Evolutionary conservation across 2,329 filamentous ascomycete genomes (phyloP), one percentile per base, ranked within the genome.

Genomic region (Leptographium galeiforme): DNA sequence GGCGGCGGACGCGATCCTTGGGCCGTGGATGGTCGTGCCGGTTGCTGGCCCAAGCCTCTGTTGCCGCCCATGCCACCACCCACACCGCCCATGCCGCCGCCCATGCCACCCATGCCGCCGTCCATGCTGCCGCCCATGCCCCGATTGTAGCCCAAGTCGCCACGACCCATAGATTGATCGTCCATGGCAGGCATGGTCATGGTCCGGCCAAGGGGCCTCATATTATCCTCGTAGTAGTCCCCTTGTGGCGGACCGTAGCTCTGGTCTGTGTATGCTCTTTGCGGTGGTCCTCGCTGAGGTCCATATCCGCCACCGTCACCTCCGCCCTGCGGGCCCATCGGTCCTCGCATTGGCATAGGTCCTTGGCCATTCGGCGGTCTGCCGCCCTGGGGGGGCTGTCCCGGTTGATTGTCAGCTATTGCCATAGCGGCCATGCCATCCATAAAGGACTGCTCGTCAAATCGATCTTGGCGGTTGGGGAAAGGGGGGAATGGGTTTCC

Each of bases 151-250:
- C 71, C 73, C 7, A 53, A 57, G 32, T 57, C 50, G 48, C 68
- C 71, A 58, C 71, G 25, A 25, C 3, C 25, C 25, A 25, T 25
- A 5, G 25, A 25, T 25, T 25, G 25, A 18, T 66, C 64, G 12
- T 74, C 70, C 53, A 76, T 72, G 4, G 70, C 64, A 2, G 79
- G 78, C 76, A 82, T 79, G 6, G 81, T 84, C 73, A 76, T 78
- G 54, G 79, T 83, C 59, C 80, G 71, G n/a, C 67, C 62, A 10
- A 76, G 77, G 2, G 75, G 72, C 0, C 70, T 76, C 58, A 76
- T 80, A 7, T 64, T 66, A 48, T 71, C 67, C 18, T 71, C 67
- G 10, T 63, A 62, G 57, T 68, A 70, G 4, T 67, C 66, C 13
- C 50, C 33, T 14, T 53, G 60, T 4, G 48, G 53, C 7, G 58